phyloP scores from a whole-genome alignment of 352 stramenopile species.

The Globisporangium lucens region DNA sequence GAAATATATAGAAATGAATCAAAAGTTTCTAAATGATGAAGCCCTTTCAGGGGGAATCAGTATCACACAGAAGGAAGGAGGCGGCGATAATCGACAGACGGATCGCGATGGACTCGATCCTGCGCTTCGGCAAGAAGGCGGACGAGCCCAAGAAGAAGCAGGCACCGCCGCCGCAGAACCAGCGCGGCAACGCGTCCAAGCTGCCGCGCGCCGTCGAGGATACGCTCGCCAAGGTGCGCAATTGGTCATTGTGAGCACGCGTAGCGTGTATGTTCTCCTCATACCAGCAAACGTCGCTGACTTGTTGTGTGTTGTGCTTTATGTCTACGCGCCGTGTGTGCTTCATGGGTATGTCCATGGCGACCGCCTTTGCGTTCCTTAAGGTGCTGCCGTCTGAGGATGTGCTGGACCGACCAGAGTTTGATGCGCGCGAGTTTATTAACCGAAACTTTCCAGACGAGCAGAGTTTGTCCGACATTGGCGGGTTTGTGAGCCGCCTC shows the following conservation, averaged over 20 bases:
- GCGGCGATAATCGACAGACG: background rate
- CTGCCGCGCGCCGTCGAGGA: conserved; percentile 52
- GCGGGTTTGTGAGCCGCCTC: conserved; percentile 80
- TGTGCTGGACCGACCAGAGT: conserved; percentile 84
- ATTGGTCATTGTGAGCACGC: background rate
- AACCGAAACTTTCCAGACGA: conserved; percentile 92
- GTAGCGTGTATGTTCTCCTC: background rate
- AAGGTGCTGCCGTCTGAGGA: conserved; percentile 81
- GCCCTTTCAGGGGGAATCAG: background rate
- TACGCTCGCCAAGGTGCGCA: conserved; percentile 42
- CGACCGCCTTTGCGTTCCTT: background rate
- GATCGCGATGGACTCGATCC: conserved; percentile 15
- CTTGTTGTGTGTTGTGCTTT: background rate
- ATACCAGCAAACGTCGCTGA: background rate
- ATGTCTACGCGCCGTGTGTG: background rate
- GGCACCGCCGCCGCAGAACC: background rate
- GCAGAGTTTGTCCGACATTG: conserved; percentile 70
- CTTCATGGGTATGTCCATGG: background rate
- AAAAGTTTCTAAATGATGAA: conserved; percentile 4
- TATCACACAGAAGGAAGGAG: background rate
- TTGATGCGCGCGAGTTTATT: conserved; percentile 91
- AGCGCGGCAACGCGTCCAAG: conserved; percentile 36
- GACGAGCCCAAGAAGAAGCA: conserved; percentile 23
- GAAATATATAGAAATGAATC: background rate
- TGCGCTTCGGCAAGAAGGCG: conserved; percentile 19